phyloP scores from a whole-genome alignment of 108 stramenopile genomes.

The Stephanodiscus minutulus region DNA sequence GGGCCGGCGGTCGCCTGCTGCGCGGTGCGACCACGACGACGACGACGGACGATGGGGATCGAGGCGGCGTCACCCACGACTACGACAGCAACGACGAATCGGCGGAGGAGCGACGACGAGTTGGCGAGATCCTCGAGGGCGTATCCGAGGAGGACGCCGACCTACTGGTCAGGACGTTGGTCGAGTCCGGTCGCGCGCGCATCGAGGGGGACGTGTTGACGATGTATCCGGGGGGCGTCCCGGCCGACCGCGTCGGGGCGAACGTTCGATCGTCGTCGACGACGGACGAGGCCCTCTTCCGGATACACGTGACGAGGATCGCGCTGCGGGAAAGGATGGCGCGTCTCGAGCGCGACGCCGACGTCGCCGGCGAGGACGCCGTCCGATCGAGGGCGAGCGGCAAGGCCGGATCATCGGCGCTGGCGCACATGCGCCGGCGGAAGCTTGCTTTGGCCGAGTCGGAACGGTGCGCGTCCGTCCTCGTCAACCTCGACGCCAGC shows the following conservation, averaged over 20 bases:
- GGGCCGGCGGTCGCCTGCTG: no score
- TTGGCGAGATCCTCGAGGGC: slow-evolving; percentile 12
- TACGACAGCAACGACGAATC: neutral
- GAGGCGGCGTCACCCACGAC: no score
- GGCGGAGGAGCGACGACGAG: no score
- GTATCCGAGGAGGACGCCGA: slow-evolving; percentile 30
- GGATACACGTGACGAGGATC: slow-evolving; percentile 33
- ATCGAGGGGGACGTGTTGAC: slow-evolving; percentile 30
- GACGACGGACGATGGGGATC: neutral
- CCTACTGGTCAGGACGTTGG: slow-evolving; percentile 27
- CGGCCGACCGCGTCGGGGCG: slow-evolving; percentile 1
- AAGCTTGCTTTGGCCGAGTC: slow-evolving; percentile 39
- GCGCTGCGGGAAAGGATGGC: slow-evolving; percentile 23
- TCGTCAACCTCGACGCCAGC: slow-evolving; percentile 36
- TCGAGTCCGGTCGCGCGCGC: slow-evolving; percentile 24
- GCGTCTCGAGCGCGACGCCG: slow-evolving; percentile 32
- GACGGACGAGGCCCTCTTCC: slow-evolving; percentile 34
- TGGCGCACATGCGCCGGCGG: slow-evolving; percentile 35
- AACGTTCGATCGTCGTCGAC: neutral
- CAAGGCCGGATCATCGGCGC: no score
- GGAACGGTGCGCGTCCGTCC: slow-evolving; percentile 32
- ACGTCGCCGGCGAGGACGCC: slow-evolving; percentile 26
- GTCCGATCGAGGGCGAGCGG: no score
- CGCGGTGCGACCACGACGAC: no score
- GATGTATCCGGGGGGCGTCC: slow-evolving; percentile 31